A percentile compares a stretch with the other conserved stretches of the same genome.
Conservation (phyloP, 2,329 filamentous ascomycete species). For the Calonectria hongkongensis region DNA sequence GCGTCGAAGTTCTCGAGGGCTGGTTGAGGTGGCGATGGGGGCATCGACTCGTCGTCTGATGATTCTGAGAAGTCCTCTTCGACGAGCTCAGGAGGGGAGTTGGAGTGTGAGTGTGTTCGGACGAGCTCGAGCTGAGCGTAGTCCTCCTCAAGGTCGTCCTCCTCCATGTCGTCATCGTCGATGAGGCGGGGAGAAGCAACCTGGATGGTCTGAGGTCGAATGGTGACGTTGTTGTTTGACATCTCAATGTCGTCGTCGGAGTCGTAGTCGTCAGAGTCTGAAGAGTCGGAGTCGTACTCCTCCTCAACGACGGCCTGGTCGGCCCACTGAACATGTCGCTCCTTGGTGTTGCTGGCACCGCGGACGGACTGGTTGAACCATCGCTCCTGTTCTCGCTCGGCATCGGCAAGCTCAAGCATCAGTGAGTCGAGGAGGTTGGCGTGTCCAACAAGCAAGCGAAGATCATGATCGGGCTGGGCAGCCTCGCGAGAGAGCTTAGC, state of each 20-base stretch:
- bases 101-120: constrained; percentile 79
- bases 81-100: constrained; percentile 81
- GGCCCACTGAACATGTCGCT: constrained; percentile 91
- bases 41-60: constrained; percentile 85
- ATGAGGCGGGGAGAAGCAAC: constrained; percentile 59
- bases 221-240: constrained; percentile 63
- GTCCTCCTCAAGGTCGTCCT: constrained; percentile 77
- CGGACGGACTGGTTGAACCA: constrained; percentile 98
- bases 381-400: constrained; percentile 94
- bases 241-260: constrained; percentile 76
- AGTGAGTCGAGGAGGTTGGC: constrained; percentile 97
- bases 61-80: constrained; percentile 82
- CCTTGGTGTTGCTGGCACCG: constrained; percentile 78
- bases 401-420: constrained; percentile 93
- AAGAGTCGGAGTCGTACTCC: constrained; percentile 79
- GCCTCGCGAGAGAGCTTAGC: constrained; percentile 97
- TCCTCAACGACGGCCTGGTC: constrained; percentile 85
- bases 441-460: constrained; percentile 95
- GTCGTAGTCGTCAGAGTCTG: constrained; percentile 70
- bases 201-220: constrained; percentile 61
- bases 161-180: constrained; percentile 66
- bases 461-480: constrained; percentile 92
- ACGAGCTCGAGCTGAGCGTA: constrained; percentile 80
- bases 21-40: constrained; percentile 79
- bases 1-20: constrained; percentile 76